A percentile compares a stretch with the other conserved stretches of the same genome.
These are phyloP conservation scores for Colletotrichum sp. DNA, from an alignment of 2,329 filamentous ascomycete genomes.

Conservation along the genomic window DNA sequence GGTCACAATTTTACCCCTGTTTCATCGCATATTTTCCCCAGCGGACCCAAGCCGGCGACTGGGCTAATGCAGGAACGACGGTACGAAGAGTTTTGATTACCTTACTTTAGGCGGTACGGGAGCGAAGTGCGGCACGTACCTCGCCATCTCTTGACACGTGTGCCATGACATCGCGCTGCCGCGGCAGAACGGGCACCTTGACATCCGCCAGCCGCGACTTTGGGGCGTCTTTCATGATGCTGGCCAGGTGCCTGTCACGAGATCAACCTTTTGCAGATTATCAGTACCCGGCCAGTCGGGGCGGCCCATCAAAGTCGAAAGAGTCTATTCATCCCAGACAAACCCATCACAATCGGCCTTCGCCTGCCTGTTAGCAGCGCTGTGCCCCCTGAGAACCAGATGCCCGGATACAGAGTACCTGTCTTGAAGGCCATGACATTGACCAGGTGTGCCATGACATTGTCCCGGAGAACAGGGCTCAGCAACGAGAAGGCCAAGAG, in stretches of 20 bases:
- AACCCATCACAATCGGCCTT: not conserved
- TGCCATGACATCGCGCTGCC: constrained; percentile 14
- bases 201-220: not conserved
- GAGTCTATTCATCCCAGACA: not conserved
- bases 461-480: not conserved
- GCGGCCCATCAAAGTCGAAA: not conserved
- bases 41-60: constrained; percentile 14
- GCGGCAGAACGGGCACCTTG: not conserved
- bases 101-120: not conserved
- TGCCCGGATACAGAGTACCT: not conserved
- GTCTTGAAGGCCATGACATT: not conserved
- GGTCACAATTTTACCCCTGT: constrained; percentile 21
- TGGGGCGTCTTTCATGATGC: not conserved
- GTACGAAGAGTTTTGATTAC: constrained; percentile 16
- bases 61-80: constrained; percentile 21
- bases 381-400: constrained; percentile 1
- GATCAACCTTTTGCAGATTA: not conserved
- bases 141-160: constrained; percentile 2
- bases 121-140: not conserved
- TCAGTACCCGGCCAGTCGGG: not conserved
- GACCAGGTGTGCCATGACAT: not conserved
- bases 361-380: not conserved
- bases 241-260: not conserved
- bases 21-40: constrained; percentile 20
- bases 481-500: not conserved